A percentile compares a stretch with the other conserved stretches of the same genome.
phyloP scores from a whole-genome alignment of 257 asterid species.

The Nemophila menziesii region DNA sequence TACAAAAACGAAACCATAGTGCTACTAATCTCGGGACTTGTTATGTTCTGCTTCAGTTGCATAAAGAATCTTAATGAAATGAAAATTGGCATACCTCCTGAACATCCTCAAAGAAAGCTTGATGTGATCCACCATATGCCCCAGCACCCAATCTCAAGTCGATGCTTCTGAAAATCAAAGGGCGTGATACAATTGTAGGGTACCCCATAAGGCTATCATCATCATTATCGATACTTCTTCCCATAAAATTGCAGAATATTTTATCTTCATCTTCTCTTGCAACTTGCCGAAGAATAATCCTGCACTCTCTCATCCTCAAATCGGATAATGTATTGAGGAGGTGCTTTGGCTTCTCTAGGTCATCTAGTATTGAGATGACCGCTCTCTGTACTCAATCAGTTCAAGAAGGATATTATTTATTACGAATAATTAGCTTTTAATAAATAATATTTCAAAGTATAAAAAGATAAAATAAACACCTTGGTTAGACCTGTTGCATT shows the following conservation, averaged over 20 bases:
- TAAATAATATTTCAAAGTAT: background rate
- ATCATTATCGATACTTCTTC: slow-evolving; percentile 59
- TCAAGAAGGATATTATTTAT: slow-evolving; percentile 10
- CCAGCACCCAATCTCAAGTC: slow-evolving; percentile 91
- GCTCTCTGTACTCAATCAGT: slow-evolving; percentile 63
- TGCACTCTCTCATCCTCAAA: slow-evolving; percentile 76
- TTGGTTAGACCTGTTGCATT: slow-evolving; percentile 99
- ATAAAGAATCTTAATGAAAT: too few relatives aligned
- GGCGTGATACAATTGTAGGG: slow-evolving; percentile 92
- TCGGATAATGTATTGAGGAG: slow-evolving; percentile 43
- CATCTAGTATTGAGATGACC: slow-evolving; percentile 61
- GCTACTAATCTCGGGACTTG: too few relatives aligned
- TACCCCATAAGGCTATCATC: slow-evolving; percentile 80
- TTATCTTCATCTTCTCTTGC: slow-evolving; percentile 63
- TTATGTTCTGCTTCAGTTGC: too few relatives aligned
- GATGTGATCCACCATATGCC: slow-evolving; percentile 78
- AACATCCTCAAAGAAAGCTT: slow-evolving; percentile 84
- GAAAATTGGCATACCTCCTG: slow-evolving; percentile 95
- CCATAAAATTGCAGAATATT: slow-evolving; percentile 84
- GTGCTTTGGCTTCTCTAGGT: too few relatives aligned
- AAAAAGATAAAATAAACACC: slow-evolving; percentile 28
- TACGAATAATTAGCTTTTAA: too few relatives aligned
- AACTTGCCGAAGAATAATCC: slow-evolving; percentile 62
- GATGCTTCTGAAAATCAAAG: slow-evolving; percentile 83
- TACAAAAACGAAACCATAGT: too few relatives aligned